Evolutionary conservation across 31 red algal genomes (phyloP), one percentile per base, ranked within the genome.

Genomic region (Porphyra umbilicalis): DNA sequence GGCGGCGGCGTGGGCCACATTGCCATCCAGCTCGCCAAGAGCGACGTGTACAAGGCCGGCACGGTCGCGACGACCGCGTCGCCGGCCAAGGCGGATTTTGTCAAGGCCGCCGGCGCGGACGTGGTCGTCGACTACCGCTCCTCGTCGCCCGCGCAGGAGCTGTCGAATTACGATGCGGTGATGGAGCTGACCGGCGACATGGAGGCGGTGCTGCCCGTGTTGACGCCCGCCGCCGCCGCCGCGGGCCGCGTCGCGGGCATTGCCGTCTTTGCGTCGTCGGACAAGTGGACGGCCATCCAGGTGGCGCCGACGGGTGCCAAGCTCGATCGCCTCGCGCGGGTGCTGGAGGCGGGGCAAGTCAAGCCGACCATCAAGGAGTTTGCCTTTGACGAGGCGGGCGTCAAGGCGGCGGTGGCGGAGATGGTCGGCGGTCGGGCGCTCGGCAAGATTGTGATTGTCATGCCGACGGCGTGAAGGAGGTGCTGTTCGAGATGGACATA

Each of bases 11-110:
- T 88, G 29, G 32, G 87, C 18, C 84, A 87, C 68, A 2, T 81
- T 16, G 80, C 80, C 46, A 81, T 95, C 30, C 92, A 95, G 79
- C 75, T 90, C 67, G 92, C 92, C 29, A 95, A 88, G 85, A 71
- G 57, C 57, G 34, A 83, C 16, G 33, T 87, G 81, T 88, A 39
- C 34, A 76, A 75, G 35, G 91, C 86, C 1, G 34, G 77, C 35
- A 79, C 80, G 32, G 91, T 93, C 8, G 86, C 91, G 31, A 88
- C 91, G 79, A 88, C 86, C 14, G 86, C 85, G 6, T 85, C 82
- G n/a, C 78, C 35, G 39, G 76, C 76, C 10, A 93, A 93, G 83
- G 37, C 39, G 35, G 91, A 88, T 1, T 86, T 88, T 46, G 86
- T 89, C 39, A 81, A 82, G 29, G 35, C 76, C 33, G 77, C 79